Conservation (phyloP, 1,139 yeast genomes). For the Saccharomycopsis hybrid region DNA sequence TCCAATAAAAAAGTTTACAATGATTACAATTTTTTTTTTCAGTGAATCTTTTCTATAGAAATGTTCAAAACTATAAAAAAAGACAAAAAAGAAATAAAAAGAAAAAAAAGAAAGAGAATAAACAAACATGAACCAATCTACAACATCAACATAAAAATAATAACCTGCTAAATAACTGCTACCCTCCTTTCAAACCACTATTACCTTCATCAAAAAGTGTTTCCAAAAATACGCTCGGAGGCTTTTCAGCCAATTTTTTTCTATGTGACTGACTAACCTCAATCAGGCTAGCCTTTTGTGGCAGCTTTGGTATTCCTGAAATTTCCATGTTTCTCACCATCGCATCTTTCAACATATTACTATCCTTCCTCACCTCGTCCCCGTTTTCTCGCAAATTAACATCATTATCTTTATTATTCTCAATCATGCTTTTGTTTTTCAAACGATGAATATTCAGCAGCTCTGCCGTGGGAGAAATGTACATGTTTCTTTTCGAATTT, state of each 20-base stretch:
- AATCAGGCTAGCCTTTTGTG: too few species aligned
- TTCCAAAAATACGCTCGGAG: slow-evolving; percentile 52
- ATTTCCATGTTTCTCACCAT: too few species aligned
- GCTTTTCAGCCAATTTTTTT: slow-evolving; percentile 7
- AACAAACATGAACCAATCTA: neutral
- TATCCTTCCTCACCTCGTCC: neutral
- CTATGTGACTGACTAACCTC: slow-evolving; percentile 9
- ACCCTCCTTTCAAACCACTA: too few species aligned
- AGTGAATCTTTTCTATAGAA: too few species aligned
- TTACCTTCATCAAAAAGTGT: slow-evolving; percentile 34
- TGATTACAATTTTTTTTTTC: too few species aligned
- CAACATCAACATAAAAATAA: neutral
- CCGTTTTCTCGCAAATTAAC: neutral
- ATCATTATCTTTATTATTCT: neutral
- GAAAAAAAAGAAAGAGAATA: neutral
- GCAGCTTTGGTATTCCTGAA: too few species aligned
- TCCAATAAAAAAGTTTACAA: too few species aligned
- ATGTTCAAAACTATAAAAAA: neutral
- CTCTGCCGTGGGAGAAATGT: slow-evolving; percentile 76
- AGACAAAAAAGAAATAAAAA: neutral
- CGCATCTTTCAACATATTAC: neutral
- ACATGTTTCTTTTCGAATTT: slow-evolving; percentile 32
- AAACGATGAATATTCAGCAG: slow-evolving; percentile 34
- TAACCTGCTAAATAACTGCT: neutral
- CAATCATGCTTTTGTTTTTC: slow-evolving; percentile 3